phyloP scores from a whole-genome alignment of 2,329 filamentous ascomycete species.

The Apiospora koreana region DNA sequence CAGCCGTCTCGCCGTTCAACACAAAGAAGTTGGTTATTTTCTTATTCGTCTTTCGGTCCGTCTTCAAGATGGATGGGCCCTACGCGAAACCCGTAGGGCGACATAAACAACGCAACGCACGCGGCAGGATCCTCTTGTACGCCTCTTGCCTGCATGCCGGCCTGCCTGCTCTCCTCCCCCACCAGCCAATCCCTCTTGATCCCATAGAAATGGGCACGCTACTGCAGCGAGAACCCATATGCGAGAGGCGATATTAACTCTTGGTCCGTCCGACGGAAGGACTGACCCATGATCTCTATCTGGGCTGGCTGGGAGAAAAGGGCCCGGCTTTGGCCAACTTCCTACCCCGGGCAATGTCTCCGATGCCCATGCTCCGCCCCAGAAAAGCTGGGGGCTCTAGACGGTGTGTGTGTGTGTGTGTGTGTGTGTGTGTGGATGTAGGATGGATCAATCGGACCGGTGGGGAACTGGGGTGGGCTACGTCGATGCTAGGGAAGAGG shows the following conservation, averaged over 20 bases:
- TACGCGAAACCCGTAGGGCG: neutral
- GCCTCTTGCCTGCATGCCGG: neutral
- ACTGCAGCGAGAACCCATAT: neutral
- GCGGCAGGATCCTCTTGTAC: neutral
- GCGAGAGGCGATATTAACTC: neutral
- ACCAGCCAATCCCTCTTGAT: neutral
- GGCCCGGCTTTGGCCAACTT: neutral
- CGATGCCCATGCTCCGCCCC: constrained; percentile 2
- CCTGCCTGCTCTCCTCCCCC: neutral
- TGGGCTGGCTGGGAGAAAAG: neutral
- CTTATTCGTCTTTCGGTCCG: neutral
- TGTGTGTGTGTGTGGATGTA: neutral
- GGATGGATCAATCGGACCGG: constrained; percentile 6
- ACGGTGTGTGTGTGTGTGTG: neutral
- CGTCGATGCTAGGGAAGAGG: neutral
- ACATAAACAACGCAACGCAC: neutral
- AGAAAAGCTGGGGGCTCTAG: constrained; percentile 1
- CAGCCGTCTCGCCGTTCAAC: neutral
- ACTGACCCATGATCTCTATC: neutral
- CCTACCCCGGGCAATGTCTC: constrained; percentile 1
- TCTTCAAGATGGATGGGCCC: neutral
- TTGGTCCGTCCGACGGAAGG: neutral
- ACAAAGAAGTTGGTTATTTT: neutral
- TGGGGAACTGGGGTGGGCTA: neutral
- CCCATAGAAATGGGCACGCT: neutral